These are phyloP conservation scores for Monilinia laxa DNA, from an alignment of 2,329 filamentous ascomycete genomes.

Conservation along the genomic window DNA sequence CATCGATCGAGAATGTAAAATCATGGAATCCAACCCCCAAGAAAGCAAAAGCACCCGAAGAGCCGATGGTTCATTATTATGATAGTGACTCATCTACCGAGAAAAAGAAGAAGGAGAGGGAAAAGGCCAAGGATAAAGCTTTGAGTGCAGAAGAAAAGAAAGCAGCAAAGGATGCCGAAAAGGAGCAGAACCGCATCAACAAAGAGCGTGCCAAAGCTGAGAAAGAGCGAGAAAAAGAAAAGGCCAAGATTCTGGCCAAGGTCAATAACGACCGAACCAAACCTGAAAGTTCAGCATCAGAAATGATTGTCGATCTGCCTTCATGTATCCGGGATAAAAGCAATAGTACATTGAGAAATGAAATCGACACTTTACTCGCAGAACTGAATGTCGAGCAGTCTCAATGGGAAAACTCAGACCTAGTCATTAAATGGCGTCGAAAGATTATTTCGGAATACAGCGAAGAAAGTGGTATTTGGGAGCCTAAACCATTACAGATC, in stretches of 20 bases:
- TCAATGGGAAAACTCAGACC: conserved; percentile 48
- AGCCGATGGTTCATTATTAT: conserved; percentile 1
- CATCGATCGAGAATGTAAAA: conserved; percentile 7
- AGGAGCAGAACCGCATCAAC: conserved; percentile 49
- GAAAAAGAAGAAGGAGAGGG: not conserved
- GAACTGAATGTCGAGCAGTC: conserved; percentile 50
- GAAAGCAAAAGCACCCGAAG: not conserved
- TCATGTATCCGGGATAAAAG: conserved; percentile 47
- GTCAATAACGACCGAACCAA: conserved; percentile 72
- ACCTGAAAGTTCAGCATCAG: conserved; percentile 69
- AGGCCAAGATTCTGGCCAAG: conserved; percentile 64
- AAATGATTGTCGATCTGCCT: conserved; percentile 77
- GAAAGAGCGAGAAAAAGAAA: conserved; percentile 62
- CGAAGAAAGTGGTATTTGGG: conserved; percentile 49
- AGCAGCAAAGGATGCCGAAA: conserved; percentile 30
- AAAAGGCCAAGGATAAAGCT: conserved; percentile 26
- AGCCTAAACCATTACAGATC: conserved; percentile 47
- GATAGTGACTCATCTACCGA: not conserved
- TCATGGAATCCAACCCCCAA: not conserved
- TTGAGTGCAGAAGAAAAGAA: conserved; percentile 31
- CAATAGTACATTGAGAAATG: conserved; percentile 44
- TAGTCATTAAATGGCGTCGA: conserved; percentile 54
- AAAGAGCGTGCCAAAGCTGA: conserved; percentile 60
- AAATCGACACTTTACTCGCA: conserved; percentile 52
- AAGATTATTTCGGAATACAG: conserved; percentile 52